A percentile compares a stretch with the other conserved stretches of the same genome.
phyloP scores from a whole-genome alignment of 73 alveolate species.

The Paramecium bursaria region DNA sequence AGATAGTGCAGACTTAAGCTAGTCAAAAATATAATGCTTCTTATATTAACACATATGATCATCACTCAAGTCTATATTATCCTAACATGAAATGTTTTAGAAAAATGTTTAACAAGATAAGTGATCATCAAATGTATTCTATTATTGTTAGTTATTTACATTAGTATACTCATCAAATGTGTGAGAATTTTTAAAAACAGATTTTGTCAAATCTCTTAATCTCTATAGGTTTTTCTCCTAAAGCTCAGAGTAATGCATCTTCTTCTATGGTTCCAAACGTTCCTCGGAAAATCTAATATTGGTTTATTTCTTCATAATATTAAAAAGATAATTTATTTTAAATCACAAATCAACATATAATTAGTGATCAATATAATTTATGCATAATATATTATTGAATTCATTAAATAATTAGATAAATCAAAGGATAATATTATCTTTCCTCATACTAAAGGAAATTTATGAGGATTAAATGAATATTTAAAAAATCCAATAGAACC shows the following conservation, averaged over 20 bases:
- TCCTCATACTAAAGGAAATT: too few relatives aligned
- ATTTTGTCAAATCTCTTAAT: neutral
- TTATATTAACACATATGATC: constrained; percentile 62
- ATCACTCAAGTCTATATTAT: constrained; percentile 39
- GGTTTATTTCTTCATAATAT: too few relatives aligned
- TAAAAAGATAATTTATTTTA: too few relatives aligned
- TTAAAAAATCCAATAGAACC: too few relatives aligned
- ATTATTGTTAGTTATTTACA: neutral
- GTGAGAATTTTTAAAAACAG: neutral
- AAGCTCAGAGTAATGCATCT: neutral
- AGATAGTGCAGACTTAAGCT: neutral
- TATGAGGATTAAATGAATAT: too few relatives aligned
- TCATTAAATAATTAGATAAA: too few relatives aligned
- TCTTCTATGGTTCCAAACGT: too few relatives aligned
- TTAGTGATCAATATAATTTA: too few relatives aligned
- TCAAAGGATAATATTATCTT: too few relatives aligned
- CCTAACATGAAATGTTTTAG: constrained; percentile 21
- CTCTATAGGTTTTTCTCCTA: neutral
- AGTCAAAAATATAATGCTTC: constrained; percentile 15
- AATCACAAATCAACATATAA: too few relatives aligned
- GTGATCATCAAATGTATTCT: constrained; percentile 58
- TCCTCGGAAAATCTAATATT: too few relatives aligned
- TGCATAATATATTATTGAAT: too few relatives aligned
- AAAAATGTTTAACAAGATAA: constrained; percentile 52
- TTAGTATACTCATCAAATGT: constrained; percentile 35